phyloP scores from a whole-genome alignment of 2,329 filamentous ascomycete genomes.

The Nectriaceae sp. region DNA sequence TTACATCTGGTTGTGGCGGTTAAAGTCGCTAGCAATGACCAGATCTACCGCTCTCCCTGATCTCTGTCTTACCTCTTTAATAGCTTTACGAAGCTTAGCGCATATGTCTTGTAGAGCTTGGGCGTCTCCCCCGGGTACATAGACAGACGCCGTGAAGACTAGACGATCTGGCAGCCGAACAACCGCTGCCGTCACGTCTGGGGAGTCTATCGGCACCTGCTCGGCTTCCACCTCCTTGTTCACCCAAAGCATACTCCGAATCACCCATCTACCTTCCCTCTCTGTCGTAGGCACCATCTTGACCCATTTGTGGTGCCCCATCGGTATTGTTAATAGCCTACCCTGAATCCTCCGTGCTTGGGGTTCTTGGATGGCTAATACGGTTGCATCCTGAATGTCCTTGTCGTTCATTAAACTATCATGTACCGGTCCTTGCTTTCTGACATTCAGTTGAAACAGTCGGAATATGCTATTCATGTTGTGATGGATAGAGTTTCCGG shows the following conservation, averaged over 20 bases:
- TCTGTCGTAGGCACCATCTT: conserved; percentile 14
- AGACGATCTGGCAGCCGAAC: too few species aligned
- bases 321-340: conserved; percentile 16
- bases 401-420: conserved; percentile 23
- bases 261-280: conserved; percentile 17
- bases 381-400: conserved; percentile 11
- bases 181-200: conserved; percentile 13
- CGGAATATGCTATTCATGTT: conserved; percentile 18
- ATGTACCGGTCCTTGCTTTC: conserved; percentile 14
- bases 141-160: too few species aligned
- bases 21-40: conserved; percentile 1
- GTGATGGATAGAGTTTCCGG: conserved; percentile 17
- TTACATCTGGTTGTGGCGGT: conserved; percentile 16
- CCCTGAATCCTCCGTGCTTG: conserved; percentile 12
- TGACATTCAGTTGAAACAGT: conserved; percentile 19
- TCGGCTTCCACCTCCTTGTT: too few species aligned
- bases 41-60: not conserved
- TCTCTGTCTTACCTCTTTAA: conserved; percentile 5
- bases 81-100: too few species aligned
- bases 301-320: conserved; percentile 14
- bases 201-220: conserved; percentile 12
- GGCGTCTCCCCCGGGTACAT: too few species aligned
- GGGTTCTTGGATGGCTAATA: conserved; percentile 17
- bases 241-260: conserved; percentile 23
- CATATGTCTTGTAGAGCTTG: too few species aligned